Base-by-base conservation (phyloP, 78 protist species). In the Dictyostelium brefeldianum region DNA sequence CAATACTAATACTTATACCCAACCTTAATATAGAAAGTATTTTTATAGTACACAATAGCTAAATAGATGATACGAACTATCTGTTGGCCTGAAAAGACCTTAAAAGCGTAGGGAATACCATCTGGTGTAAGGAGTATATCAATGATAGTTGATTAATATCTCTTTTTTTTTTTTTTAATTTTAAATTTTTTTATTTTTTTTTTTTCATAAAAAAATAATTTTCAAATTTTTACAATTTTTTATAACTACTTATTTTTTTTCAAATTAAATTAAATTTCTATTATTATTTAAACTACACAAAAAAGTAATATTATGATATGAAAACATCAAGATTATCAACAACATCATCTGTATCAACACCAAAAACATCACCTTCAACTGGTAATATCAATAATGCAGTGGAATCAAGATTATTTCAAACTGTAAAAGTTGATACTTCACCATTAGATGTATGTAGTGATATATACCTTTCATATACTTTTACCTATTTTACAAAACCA, bases 51-150 rank as follows among this genome's bases (percentile, higher is more conserved):
- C n/a, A n/a, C n/a, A n/a, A n/a, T n/a, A n/a, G n/a, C n/a, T n/a
- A n/a, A n/a, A n/a, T n/a, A n/a, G n/a, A n/a, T n/a, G n/a, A n/a
- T n/a, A n/a, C n/a, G n/a, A n/a, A 96, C 50, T 67, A 50, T 27
- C 12, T 53, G 80, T 89, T 97, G 97, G 46, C 96, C 97, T 4
- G 18, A 7, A 70, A 71, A 95, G 74, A 69, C 56, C 0, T 1
- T 17, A 5, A 65, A 36, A 14, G 41, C 56, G 5, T 25, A 18
- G 5, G 56, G 90, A 36, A 84, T 81, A 18, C 80, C 59, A 18
- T 77, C 57, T 78, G 96, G 91, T 20, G 43, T 5, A 70, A 93
- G 56, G 59, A 93, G 71, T 92, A 93, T 83, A 78, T 47, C 71
- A 46, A 93, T 93, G 67, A 93, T 84, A 48, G 74, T 53, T 79